Percentiles rank a stretch among this genome's conserved stretches.
Evolutionary conservation across 306 rosid species (phyloP).

Genomic region (Delonix regia): DNA sequence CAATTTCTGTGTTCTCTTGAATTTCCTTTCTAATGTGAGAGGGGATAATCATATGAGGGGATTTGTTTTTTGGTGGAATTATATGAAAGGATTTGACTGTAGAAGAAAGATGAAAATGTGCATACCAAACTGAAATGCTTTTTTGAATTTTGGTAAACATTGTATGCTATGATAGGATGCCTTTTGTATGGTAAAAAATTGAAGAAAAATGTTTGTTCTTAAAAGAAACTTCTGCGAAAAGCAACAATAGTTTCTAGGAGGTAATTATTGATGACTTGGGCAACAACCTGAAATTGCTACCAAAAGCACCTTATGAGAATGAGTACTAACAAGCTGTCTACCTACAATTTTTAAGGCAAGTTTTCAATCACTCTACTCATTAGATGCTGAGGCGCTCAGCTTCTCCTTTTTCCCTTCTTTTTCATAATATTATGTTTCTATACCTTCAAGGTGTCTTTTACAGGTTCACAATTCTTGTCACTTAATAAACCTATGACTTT

Average conservation of each 20-base stretch:
- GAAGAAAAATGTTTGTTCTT: not conserved
- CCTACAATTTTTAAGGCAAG: not conserved
- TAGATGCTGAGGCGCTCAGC: not conserved
- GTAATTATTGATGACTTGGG: not conserved
- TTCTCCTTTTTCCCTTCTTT: not conserved
- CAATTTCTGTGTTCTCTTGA: not conserved
- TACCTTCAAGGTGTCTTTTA: not conserved
- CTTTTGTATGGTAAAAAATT: not conserved
- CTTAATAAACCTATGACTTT: not conserved
- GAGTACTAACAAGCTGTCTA: not conserved
- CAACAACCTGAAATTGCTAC: not conserved
- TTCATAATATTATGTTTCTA: not conserved
- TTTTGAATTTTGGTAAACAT: not conserved
- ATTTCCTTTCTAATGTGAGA: not conserved
- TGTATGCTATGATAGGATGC: not conserved
- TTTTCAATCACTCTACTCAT: not conserved
- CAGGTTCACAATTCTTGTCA: constrained; percentile 13
- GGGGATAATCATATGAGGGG: not conserved
- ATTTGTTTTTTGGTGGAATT: too few species aligned
- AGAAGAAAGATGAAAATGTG: not conserved
- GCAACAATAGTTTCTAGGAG: constrained; percentile 8
- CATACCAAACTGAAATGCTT: not conserved
- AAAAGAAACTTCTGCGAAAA: constrained; percentile 11
- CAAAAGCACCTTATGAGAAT: not conserved
- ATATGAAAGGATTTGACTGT: not conserved